Percentiles rank a stretch among this genome's conserved stretches.
These are phyloP conservation scores for Incumbomyces delicatus DNA, from an alignment of 2,329 filamentous ascomycete genomes.

Conservation along the genomic window DNA sequence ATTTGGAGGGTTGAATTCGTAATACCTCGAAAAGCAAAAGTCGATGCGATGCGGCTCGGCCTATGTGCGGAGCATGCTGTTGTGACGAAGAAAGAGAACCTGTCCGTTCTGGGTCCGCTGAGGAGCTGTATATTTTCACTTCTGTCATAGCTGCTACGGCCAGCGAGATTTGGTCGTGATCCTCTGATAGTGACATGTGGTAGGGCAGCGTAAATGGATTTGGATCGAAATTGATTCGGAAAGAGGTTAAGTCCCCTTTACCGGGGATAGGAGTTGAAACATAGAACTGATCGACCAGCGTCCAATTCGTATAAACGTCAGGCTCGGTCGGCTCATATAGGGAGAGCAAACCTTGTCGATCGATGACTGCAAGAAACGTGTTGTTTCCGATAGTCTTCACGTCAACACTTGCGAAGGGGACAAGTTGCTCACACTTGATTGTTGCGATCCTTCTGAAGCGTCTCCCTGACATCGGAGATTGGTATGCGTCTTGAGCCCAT, in stretches of 20 bases:
- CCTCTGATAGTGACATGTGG: slow-evolving; percentile 67
- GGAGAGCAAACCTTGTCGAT: slow-evolving; percentile 67
- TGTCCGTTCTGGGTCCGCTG: slow-evolving; percentile 52
- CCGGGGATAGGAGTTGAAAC: slow-evolving; percentile 57
- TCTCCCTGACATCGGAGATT: slow-evolving; percentile 61
- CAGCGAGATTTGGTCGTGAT: slow-evolving; percentile 66
- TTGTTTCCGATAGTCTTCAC: slow-evolving; percentile 69
- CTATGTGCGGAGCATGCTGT: neutral
- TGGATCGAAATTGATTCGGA: slow-evolving; percentile 79
- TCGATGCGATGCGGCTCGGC: slow-evolving; percentile 48
- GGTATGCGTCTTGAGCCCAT: slow-evolving; percentile 82
- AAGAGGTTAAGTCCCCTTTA: slow-evolving; percentile 76
- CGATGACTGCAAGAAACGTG: slow-evolving; percentile 73
- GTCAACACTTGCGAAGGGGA: slow-evolving; percentile 66
- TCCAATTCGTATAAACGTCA: slow-evolving; percentile 69
- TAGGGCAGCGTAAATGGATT: slow-evolving; percentile 63
- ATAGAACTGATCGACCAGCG: slow-evolving; percentile 63
- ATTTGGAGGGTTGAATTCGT: slow-evolving; percentile 50
- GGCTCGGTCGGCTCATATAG: slow-evolving; percentile 79
- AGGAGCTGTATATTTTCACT: slow-evolving; percentile 72
- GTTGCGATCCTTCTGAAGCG: slow-evolving; percentile 65
- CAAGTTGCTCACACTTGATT: slow-evolving; percentile 54
- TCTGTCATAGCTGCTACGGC: slow-evolving; percentile 78
- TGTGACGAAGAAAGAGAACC: neutral
- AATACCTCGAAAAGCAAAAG: slow-evolving; percentile 66